A percentile compares a stretch with the other conserved stretches of the same genome.
Evolutionary conservation across 257 asterid genomes (phyloP).

Genomic region (Lithospermum erythrorhizon): DNA sequence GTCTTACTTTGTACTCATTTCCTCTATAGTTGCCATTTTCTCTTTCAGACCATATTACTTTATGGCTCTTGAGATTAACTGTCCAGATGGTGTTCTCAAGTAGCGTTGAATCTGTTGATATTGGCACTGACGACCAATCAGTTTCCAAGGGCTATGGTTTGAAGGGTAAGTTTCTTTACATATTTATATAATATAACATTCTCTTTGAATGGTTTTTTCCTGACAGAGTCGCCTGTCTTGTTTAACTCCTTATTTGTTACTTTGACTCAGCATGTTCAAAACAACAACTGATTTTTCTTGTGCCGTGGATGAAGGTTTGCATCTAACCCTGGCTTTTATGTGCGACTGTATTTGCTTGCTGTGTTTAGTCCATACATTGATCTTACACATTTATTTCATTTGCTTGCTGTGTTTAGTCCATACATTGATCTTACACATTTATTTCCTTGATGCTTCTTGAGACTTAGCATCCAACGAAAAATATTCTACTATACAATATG

Average conservation of each 20-base stretch:
- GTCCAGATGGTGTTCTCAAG: constrained; percentile 11
- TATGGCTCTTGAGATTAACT: constrained; percentile 5
- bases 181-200: neutral
- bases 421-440: constrained; percentile 5
- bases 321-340: constrained; percentile 9
- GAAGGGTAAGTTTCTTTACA: constrained; percentile 33
- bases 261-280: constrained; percentile 39
- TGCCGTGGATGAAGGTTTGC: constrained; percentile 42
- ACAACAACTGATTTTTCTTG: constrained; percentile 37
- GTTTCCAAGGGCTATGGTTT: constrained; percentile 37
- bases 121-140: constrained; percentile 78
- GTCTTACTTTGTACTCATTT: neutral
- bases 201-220: neutral
- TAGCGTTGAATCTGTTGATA: constrained; percentile 75
- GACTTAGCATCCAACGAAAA: constrained; percentile 51
- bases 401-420: constrained; percentile 2
- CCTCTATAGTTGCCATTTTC: neutral
- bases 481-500: constrained; percentile 46
- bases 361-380: constrained; percentile 1
- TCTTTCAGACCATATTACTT: neutral
- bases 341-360: constrained; percentile 1
- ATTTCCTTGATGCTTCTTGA: constrained; percentile 5
- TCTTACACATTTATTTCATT: constrained; percentile 4
- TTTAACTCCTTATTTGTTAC: constrained; percentile 3
- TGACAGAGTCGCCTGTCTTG: neutral